phyloP scores from a whole-genome alignment of 805 yeast genomes.

The Ogataea ganodermae region DNA sequence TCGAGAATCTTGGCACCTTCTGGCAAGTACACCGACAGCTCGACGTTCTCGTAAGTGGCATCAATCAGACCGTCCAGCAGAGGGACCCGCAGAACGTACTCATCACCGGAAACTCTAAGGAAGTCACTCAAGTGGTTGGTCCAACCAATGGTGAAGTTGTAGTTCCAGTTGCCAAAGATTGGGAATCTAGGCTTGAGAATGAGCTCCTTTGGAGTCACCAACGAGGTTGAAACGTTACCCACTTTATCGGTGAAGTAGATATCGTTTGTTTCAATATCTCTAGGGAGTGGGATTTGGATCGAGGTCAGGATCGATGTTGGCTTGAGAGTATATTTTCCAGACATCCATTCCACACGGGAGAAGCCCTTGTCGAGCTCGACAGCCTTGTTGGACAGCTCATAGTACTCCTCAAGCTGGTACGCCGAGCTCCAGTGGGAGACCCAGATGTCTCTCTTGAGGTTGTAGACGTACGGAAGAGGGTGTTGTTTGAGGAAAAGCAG shows the following conservation, averaged over 20 bases:
- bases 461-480: conserved; percentile 64
- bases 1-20: conserved; percentile 72
- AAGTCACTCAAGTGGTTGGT: conserved; percentile 56
- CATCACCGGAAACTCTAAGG: conserved; percentile 49
- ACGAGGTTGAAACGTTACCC: conserved; percentile 87
- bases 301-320: conserved; percentile 62
- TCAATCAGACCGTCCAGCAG: conserved; percentile 71
- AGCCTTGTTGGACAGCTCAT: conserved; percentile 75
- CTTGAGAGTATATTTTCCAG: conserved; percentile 51
- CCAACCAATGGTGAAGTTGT: conserved; percentile 97
- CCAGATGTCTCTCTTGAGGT: conserved; percentile 78
- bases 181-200: conserved; percentile 87
- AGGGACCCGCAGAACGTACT: conserved; percentile 67
- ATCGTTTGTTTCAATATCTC: conserved; percentile 48
- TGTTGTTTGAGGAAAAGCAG: conserved; percentile 62
- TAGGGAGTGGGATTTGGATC: conserved; percentile 57
- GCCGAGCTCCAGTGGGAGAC: conserved; percentile 80
- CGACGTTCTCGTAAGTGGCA: conserved; percentile 61
- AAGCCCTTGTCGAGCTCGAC: conserved; percentile 72
- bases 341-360: conserved; percentile 77
- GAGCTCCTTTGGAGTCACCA: conserved; percentile 44
- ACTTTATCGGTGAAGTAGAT: conserved; percentile 85
- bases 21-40: conserved; percentile 71
- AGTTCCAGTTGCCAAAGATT: conserved; percentile 94
- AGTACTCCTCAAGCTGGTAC: conserved; percentile 79